Conservation (phyloP, 768 basidiomycete genomes). For the Calocybe gangraenosa region DNA sequence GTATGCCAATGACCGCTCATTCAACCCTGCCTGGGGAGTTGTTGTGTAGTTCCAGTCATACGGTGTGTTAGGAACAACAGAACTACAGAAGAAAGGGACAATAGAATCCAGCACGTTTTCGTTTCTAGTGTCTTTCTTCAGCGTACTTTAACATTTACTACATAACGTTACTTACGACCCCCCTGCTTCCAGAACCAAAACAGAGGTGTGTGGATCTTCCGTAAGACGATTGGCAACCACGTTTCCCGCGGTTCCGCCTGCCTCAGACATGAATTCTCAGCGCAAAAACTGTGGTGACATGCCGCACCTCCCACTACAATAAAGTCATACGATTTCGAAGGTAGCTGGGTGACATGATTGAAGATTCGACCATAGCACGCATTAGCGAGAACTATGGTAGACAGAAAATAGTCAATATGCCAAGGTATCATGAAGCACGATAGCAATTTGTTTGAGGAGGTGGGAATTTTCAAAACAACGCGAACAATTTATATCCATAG, state of each 20-base stretch:
- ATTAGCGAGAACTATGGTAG: no score
- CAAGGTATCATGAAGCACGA: no score
- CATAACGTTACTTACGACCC: slow-evolving; percentile 3
- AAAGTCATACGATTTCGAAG: background rate
- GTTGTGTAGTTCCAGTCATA: slow-evolving; percentile 31
- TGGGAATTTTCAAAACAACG: no score
- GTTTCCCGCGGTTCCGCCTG: slow-evolving; percentile 16
- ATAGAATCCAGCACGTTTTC: slow-evolving; percentile 17
- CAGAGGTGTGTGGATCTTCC: slow-evolving; percentile 6
- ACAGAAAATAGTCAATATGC: no score
- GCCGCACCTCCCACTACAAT: background rate
- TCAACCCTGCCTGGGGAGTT: slow-evolving; percentile 18
- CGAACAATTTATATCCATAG: no score
- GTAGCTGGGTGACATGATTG: background rate
- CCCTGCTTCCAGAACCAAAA: slow-evolving; percentile 14
- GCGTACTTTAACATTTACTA: background rate
- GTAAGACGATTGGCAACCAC: slow-evolving; percentile 14
- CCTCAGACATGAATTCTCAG: background rate
- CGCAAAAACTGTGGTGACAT: background rate
- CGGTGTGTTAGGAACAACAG: slow-evolving; percentile 8
- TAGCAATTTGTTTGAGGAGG: no score
- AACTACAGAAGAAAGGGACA: slow-evolving; percentile 18
- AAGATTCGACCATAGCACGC: no score
- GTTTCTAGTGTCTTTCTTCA: slow-evolving; percentile 12
- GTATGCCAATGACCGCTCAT: slow-evolving; percentile 17